Conservation (phyloP, 768 basidiomycete species). For the Leccinellum rugosiceps region DNA sequence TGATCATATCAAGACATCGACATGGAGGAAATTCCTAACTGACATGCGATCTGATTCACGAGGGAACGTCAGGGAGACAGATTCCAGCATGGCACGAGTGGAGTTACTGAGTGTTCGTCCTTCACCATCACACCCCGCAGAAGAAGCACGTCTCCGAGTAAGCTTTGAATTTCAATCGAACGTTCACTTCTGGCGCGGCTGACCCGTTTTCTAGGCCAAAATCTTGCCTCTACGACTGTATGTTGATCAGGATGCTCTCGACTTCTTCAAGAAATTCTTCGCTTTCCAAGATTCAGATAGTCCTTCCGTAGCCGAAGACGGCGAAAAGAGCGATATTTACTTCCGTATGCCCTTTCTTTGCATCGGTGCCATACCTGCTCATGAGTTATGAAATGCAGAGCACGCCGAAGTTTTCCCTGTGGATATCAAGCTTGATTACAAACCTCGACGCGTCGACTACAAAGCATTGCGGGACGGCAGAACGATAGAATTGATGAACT, state of each 20-base stretch:
- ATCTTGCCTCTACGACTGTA: constrained; percentile 87
- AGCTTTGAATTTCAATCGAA: neutral
- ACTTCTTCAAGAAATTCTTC: constrained; percentile 96
- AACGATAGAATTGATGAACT: constrained; percentile 98
- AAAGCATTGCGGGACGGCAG: constrained; percentile 83
- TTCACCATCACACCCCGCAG: constrained; percentile 57
- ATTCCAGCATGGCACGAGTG: constrained; percentile 89
- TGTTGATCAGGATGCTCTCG: constrained; percentile 97
- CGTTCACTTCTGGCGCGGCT: neutral
- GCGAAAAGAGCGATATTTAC: constrained; percentile 46
- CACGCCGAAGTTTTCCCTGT: constrained; percentile 94
- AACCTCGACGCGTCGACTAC: constrained; percentile 96
- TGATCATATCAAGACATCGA: constrained; percentile 97
- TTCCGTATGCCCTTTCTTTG: constrained; percentile 54
- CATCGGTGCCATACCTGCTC: constrained; percentile 1
- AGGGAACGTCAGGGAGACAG: constrained; percentile 88
- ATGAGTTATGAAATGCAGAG: constrained; percentile 45
- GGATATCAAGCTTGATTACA: constrained; percentile 95
- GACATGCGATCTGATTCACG: constrained; percentile 78
- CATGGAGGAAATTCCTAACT: constrained; percentile 97
- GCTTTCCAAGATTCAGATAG: constrained; percentile 70
- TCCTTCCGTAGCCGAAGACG: constrained; percentile 33
- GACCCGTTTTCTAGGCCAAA: constrained; percentile 59
- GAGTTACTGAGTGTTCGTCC: constrained; percentile 77
- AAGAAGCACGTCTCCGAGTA: constrained; percentile 76